phyloP scores from a whole-genome alignment of 1,139 yeast genomes.

The Nakaseomyces kungkrabaensis region DNA sequence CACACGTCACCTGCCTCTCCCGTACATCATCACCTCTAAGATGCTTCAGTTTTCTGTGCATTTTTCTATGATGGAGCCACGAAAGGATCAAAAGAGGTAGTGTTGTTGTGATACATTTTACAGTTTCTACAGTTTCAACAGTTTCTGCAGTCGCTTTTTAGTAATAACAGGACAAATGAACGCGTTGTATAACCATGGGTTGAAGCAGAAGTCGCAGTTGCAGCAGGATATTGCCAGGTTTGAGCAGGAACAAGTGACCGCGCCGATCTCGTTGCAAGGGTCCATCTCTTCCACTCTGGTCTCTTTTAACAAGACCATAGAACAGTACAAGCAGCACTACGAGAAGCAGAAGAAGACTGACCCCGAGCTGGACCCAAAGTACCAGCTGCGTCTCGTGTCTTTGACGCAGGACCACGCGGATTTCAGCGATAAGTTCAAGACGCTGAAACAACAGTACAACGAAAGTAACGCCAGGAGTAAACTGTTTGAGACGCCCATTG shows the following conservation, averaged over 20 bases:
- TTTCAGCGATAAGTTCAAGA: conserved; percentile 48
- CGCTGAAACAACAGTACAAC: conserved; percentile 57
- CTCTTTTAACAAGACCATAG: conserved; percentile 63
- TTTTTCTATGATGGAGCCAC: no score
- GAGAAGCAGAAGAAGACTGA: conserved; percentile 41
- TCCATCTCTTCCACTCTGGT: conserved; percentile 77
- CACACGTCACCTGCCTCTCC: no score
- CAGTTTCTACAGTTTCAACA: no score
- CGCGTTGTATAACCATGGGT: conserved; percentile 79
- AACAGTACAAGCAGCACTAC: conserved; percentile 57
- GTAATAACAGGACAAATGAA: conserved; percentile 43
- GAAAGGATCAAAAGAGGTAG: no score
- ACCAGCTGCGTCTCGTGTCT: conserved; percentile 48
- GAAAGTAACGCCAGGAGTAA: conserved; percentile 30
- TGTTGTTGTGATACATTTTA: no score
- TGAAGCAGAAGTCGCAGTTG: conserved; percentile 69
- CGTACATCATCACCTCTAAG: no score
- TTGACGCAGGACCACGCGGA: conserved; percentile 53
- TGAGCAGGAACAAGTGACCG: conserved; percentile 53
- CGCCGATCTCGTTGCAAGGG: conserved; percentile 69
- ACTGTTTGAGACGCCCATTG: conserved; percentile 15
- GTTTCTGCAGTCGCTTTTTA: no score
- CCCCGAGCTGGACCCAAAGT: conserved; percentile 47
- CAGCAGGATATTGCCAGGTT: conserved; percentile 59
- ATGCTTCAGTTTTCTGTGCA: no score